Percentiles rank a stretch among this genome's conserved stretches.
Evolutionary conservation across 129 eudicot species (phyloP).

Genomic region (Helianthus annuus): DNA sequence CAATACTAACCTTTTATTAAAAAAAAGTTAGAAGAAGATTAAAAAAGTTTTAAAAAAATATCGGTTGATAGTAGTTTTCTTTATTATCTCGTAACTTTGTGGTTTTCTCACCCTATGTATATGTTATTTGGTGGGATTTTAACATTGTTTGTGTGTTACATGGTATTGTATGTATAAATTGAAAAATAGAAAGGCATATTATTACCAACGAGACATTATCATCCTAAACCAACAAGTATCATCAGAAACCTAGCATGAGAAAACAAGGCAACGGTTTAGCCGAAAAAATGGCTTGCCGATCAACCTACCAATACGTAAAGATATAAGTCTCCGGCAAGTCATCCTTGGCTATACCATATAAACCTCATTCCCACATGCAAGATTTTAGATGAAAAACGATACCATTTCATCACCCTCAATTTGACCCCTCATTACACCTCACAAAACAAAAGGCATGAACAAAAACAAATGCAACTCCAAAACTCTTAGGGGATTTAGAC

Average conservation of each 20-base stretch:
- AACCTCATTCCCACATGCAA: constrained; percentile 68
- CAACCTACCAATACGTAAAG: not conserved
- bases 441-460: not conserved
- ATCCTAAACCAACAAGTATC: constrained; percentile 17
- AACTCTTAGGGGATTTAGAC: not conserved
- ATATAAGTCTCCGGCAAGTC: constrained; percentile 63
- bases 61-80: too few species aligned
- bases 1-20: too few species aligned
- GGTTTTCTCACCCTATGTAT: too few species aligned
- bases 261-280: constrained; percentile 54
- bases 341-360: constrained; percentile 69
- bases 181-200: not conserved
- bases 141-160: too few species aligned
- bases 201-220: not conserved
- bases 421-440: not conserved
- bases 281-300: constrained; percentile 53
- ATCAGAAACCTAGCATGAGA: constrained; percentile 63
- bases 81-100: too few species aligned
- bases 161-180: not conserved
- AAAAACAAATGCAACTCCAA: not conserved
- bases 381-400: constrained; percentile 46
- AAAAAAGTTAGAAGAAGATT: too few species aligned
- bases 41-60: too few species aligned
- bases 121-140: too few species aligned
- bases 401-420: not conserved